Percentiles rank a stretch among this genome's conserved stretches.
Conservation (phyloP, 495 filamentous ascomycete species). For the Niebla homalea region DNA sequence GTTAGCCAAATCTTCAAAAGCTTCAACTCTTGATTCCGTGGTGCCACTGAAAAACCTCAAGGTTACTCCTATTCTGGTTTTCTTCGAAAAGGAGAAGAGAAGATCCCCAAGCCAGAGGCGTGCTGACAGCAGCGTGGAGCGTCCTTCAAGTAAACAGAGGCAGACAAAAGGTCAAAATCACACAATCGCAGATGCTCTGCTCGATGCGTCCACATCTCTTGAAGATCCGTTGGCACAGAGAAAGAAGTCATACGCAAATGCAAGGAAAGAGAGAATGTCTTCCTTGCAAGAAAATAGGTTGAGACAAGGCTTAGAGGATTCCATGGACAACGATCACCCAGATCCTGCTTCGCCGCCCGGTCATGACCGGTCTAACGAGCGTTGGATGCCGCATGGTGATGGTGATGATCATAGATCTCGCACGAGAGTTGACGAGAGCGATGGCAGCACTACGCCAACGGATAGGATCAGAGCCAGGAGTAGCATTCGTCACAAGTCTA, state of each 20-base stretch:
- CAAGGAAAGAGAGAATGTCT: conserved; percentile 32
- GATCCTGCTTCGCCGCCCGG: conserved; percentile 8
- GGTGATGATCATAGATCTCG: background rate
- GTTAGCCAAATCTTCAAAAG: conserved; percentile 28
- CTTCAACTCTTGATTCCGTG: conserved; percentile 49
- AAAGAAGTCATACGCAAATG: conserved; percentile 41
- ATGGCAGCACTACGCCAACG: conserved; percentile 14
- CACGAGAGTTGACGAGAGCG: conserved; percentile 3
- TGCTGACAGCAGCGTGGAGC: conserved; percentile 18
- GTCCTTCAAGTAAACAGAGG: conserved; percentile 13
- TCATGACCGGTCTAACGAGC: background rate
- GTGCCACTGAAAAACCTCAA: conserved; percentile 56
- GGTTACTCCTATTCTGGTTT: conserved; percentile 72
- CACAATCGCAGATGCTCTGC: conserved; percentile 79
- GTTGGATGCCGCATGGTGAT: background rate
- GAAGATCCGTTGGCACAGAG: conserved; percentile 50
- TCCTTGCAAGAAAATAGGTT: conserved; percentile 15
- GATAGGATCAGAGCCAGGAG: conserved; percentile 7
- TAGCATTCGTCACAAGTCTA: conserved; percentile 48
- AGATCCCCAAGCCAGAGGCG: conserved; percentile 32
- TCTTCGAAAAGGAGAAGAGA: conserved; percentile 61
- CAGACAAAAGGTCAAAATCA: conserved; percentile 43
- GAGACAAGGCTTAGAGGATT: conserved; percentile 19
- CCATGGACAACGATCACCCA: conserved; percentile 14
- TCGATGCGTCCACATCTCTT: conserved; percentile 85